These are phyloP conservation scores for Collybiopsis confluens DNA, from an alignment of 768 basidiomycete genomes.

Conservation along the genomic window DNA sequence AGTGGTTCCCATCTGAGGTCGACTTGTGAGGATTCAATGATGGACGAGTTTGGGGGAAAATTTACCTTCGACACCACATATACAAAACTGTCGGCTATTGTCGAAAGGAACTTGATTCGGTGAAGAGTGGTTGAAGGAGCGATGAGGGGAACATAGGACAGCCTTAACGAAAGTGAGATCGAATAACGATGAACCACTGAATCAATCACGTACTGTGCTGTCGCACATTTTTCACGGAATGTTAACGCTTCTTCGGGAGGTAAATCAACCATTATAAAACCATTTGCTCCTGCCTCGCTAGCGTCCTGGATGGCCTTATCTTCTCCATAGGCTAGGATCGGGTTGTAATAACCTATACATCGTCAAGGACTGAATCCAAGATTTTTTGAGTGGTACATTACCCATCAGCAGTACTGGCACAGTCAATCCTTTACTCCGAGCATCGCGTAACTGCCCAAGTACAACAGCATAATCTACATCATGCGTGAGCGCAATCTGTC, in stretches of 20 bases:
- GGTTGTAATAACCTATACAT: slow-evolving; percentile 90
- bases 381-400: slow-evolving; percentile 24
- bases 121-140: slow-evolving; percentile 88
- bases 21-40: slow-evolving; percentile 8
- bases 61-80: slow-evolving; percentile 95
- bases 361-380: neutral
- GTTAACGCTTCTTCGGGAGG: slow-evolving; percentile 93
- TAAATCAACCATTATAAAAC: slow-evolving; percentile 96
- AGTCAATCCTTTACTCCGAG: slow-evolving; percentile 76
- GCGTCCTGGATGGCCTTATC: slow-evolving; percentile 92
- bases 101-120: slow-evolving; percentile 86
- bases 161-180: slow-evolving; percentile 35
- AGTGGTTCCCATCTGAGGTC: slow-evolving; percentile 89
- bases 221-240: slow-evolving; percentile 86
- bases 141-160: slow-evolving; percentile 93
- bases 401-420: slow-evolving; percentile 94
- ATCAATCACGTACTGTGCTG: slow-evolving; percentile 57
- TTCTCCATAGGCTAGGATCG: slow-evolving; percentile 91
- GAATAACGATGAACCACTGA: neutral
- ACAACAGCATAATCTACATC: slow-evolving; percentile 73
- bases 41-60: neutral
- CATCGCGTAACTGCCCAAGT: slow-evolving; percentile 71
- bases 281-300: slow-evolving; percentile 86
- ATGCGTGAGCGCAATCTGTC: slow-evolving; percentile 80
- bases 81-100: slow-evolving; percentile 96